These are phyloP conservation scores for Aspergillus ruber DNA, from an alignment of 2,329 filamentous ascomycete species.

Conservation along the genomic window DNA sequence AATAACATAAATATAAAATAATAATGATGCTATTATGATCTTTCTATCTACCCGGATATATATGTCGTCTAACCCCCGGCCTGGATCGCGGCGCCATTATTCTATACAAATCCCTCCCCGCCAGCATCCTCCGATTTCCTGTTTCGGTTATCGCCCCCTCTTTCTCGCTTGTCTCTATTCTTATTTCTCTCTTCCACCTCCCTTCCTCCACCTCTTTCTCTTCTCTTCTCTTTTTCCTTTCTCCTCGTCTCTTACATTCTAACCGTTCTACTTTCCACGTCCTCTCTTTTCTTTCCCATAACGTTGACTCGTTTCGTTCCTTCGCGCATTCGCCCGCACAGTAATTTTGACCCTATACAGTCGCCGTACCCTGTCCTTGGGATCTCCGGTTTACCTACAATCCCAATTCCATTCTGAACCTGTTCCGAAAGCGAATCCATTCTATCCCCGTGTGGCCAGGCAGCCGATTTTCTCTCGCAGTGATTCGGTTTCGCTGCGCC, in stretches of 20 bases:
- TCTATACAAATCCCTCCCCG: neutral
- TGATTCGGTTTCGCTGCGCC: neutral
- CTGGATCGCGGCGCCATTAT: no score
- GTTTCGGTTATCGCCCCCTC: slow-evolving; percentile 14
- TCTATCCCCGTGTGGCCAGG: neutral
- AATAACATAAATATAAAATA: neutral
- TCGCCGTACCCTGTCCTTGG: slow-evolving; percentile 2
- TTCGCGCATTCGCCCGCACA: slow-evolving; percentile 30
- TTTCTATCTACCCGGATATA: neutral
- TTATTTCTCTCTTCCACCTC: slow-evolving; percentile 8
- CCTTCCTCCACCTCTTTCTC: slow-evolving; percentile 4
- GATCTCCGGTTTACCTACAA: neutral
- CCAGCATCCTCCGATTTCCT: slow-evolving; percentile 10
- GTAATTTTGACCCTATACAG: slow-evolving; percentile 20
- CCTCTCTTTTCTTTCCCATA: slow-evolving; percentile 13
- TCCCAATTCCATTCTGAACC: no score
- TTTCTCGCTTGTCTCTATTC: slow-evolving; percentile 13
- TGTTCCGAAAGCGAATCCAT: neutral
- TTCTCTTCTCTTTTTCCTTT: slow-evolving; percentile 11
- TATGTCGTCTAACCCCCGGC: neutral
- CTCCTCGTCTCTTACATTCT: slow-evolving; percentile 10
- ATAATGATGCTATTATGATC: neutral
- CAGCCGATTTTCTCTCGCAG: neutral
- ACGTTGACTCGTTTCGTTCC: slow-evolving; percentile 18
- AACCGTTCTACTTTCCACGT: slow-evolving; percentile 4